phyloP scores from a whole-genome alignment of 495 filamentous ascomycete genomes.

The Xylaria longipes region DNA sequence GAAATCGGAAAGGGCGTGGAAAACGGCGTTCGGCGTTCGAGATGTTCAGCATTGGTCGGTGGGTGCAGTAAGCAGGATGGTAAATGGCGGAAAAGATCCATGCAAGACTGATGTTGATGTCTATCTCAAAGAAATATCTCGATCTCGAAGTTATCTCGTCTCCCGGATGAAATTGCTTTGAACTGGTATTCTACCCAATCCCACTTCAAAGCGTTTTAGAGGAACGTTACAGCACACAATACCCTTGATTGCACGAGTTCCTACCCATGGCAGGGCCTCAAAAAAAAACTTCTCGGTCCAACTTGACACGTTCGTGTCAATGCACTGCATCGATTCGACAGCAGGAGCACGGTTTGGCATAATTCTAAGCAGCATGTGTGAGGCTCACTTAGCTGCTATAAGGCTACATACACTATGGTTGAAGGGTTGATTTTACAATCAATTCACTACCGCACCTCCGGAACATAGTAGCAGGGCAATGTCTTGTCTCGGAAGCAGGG shows the following conservation, averaged over 20 bases:
- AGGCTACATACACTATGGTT: constrained; percentile 4
- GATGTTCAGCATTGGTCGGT: constrained; percentile 31
- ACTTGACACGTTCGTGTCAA: constrained; percentile 28
- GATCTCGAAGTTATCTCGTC: constrained; percentile 4
- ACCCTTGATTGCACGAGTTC: constrained; percentile 21
- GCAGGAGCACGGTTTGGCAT: constrained; percentile 37
- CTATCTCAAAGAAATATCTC: constrained; percentile 8
- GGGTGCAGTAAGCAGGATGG: constrained; percentile 30
- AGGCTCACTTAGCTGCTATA: not conserved
- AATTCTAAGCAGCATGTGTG: constrained; percentile 8
- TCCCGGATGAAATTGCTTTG: constrained; percentile 15
- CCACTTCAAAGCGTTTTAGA: constrained; percentile 7
- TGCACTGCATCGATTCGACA: constrained; percentile 42
- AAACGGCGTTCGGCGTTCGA: constrained; percentile 38
- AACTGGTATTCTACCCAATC: constrained; percentile 10
- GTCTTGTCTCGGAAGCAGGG: not conserved
- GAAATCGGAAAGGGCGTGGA: constrained; percentile 30
- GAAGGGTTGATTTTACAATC: not conserved
- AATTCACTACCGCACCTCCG: not conserved
- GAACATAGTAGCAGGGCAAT: constrained; percentile 14
- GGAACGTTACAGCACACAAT: constrained; percentile 24
- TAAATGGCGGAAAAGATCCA: constrained; percentile 23
- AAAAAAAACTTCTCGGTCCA: constrained; percentile 16
- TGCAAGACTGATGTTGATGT: constrained; percentile 8
- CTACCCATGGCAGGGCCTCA: not conserved